Evolutionary conservation across 2,329 filamentous ascomycete species (phyloP), one percentile per base, ranked within the genome.

Genomic region (Penicillium sclerotiorum): DNA sequence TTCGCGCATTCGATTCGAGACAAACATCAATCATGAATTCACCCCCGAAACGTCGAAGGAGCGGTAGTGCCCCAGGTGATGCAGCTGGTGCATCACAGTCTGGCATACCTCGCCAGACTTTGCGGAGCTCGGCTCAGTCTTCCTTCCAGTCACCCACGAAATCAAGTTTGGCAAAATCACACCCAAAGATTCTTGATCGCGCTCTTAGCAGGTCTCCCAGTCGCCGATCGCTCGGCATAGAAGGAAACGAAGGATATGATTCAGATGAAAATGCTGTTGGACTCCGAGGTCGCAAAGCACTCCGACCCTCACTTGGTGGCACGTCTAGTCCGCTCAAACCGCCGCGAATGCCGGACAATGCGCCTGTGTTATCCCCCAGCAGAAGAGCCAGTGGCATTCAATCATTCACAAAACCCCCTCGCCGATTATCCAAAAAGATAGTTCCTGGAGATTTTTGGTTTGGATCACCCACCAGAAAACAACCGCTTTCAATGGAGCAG

Each of bases 101-200:
- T 18, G 44, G 49, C 22, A 58, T 36, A 42, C 42, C 50, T 28
- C 53, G 15, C 33, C n/a, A 57, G 39, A 56, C 55, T 47, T 52
- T 62, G 23, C 60, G 69, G 15, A 65, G 68, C 32, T 56, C 65
- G 7, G 60, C 64, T 39, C 77, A 77, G 1, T 78, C 81, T 1
- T 87, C 84, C 1, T 88, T 84, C 62, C 81, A 81, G 46, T 87
- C 85, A n/a, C 85, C 86, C 0, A 87, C 85, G 0, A 83, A 78
- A 63, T 78, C 85, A 11, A 88, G 83, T 59, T 69, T 87, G 12
- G 76, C 83, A 49, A 80, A 81, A 55, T 79, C 81, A 40, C 81
- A 87, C 53, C 82, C 84, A 0, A 78, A 83, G 9, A 73, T 85
- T 6, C 68, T 85, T 27, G 72, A 77, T 48, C 74, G 77, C 55